These are phyloP conservation scores for Fagopyrum tataricum DNA, from an alignment of 148 eudicot species.

Conservation along the genomic window DNA sequence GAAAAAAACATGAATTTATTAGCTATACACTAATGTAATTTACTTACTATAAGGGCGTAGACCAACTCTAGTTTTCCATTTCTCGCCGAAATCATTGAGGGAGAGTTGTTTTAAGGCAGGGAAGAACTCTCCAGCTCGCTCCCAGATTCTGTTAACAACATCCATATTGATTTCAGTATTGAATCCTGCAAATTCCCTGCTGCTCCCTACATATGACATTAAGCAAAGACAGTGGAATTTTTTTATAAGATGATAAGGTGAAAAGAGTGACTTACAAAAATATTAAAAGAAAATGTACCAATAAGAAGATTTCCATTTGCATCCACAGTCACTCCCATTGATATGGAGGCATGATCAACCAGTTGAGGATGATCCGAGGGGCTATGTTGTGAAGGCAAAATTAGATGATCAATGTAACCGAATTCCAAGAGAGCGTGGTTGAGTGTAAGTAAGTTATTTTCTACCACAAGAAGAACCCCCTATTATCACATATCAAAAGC, in stretches of 20 bases:
- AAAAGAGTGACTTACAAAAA: neutral
- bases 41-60: constrained; percentile 95
- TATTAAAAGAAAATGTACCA: neutral
- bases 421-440: constrained; percentile 3
- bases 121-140: constrained; percentile 65
- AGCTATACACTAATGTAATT: neutral
- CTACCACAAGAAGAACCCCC: constrained; percentile 1
- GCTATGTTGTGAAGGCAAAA: neutral
- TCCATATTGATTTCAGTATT: constrained; percentile 49
- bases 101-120: constrained; percentile 53
- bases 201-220: constrained; percentile 58
- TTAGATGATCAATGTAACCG: constrained; percentile 9
- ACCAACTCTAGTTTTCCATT: constrained; percentile 67
- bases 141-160: constrained; percentile 63
- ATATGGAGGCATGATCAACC: neutral
- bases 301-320: neutral
- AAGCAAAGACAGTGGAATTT: neutral
- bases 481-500: neutral
- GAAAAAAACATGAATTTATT: neutral
- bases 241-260: neutral
- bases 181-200: constrained; percentile 87
- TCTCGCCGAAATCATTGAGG: constrained; percentile 31
- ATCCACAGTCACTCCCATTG: constrained; percentile 1
- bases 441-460: neutral
- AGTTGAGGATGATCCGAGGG: neutral